Evolutionary conservation across 2,329 filamentous ascomycete species (phyloP), one percentile per base, ranked within the genome.

Genomic region (Cyphellophora europaea): DNA sequence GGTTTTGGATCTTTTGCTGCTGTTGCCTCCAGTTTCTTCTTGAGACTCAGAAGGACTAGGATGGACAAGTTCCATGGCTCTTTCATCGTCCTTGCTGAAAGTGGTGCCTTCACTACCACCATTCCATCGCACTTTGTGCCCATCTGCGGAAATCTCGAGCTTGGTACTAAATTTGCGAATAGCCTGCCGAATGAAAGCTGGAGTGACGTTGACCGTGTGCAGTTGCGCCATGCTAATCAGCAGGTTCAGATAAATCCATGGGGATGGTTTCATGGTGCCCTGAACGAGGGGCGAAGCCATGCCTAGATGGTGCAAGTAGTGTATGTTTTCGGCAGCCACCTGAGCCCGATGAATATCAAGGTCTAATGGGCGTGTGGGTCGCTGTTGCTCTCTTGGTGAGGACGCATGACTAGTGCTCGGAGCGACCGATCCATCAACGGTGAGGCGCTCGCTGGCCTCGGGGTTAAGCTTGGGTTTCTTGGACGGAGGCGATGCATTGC

Each of bases 171-270:
- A 72, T 32, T 82, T 75, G 1, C 66, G 63, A 2, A 93, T 67
- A 0, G 86, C 82, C 21, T 73, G 72, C 38, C 82, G 77, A 25
- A 91, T 77, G 49, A 89, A 89, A 17, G 80, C 76, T 0, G 79
- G 70, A 0, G 85, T 87, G 2, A 93, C 84, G 39, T 86, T 88
- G 47, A 91, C 70, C 0, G 87, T 89, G 49, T 93, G 85, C 12
- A 93, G 62, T 57, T 93, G 85, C 0, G 86, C 85, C 65, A 93
- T 72, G 50, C 81, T 87, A 52, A 79, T 78, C 2, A 93, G 66
- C 1, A 93, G 61, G 47, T 91, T 51, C 11, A 51, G 40, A 32
- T 48, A 51, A 18, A 51, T 36, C 48, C 48, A 51, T 17, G 43
- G 35, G 16, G 43, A 36, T 10, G 41, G 33, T 15, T 42, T 39